A percentile compares a stretch with the other conserved stretches of the same genome.
Evolutionary conservation across 805 yeast genomes (phyloP).

Genomic region (Lachancea kluyveri): DNA sequence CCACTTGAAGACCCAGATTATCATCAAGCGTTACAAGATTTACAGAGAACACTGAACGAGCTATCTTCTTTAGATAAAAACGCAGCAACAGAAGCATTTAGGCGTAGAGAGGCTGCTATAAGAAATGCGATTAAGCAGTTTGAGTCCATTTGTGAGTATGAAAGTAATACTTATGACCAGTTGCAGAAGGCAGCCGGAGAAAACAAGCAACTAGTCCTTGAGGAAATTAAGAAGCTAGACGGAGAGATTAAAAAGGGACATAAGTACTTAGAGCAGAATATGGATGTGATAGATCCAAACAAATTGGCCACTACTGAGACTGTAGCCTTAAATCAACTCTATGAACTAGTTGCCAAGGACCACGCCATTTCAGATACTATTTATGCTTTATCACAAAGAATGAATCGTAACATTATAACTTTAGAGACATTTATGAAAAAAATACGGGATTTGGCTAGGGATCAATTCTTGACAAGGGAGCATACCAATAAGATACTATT

Average conservation of each 20-base stretch:
- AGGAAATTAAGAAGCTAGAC: constrained; percentile 27
- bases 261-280: constrained; percentile 9
- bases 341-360: constrained; percentile 50
- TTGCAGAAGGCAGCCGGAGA: constrained; percentile 22
- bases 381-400: constrained; percentile 36
- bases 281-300: constrained; percentile 35
- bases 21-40: constrained; percentile 10
- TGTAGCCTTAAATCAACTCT: constrained; percentile 47
- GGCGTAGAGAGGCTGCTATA: constrained; percentile 16
- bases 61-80: constrained; percentile 10
- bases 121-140: constrained; percentile 34
- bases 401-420: constrained; percentile 15
- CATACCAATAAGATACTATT: constrained; percentile 33
- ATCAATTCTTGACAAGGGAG: constrained; percentile 51
- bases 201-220: constrained; percentile 26
- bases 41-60: constrained; percentile 11
- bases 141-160: constrained; percentile 32
- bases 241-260: constrained; percentile 30
- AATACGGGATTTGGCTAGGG: constrained; percentile 52
- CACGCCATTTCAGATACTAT: constrained; percentile 67
- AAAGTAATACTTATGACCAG: constrained; percentile 25
- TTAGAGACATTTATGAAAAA: constrained; percentile 30
- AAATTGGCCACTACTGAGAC: constrained; percentile 45
- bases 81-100: constrained; percentile 7
- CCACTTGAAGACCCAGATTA: constrained; percentile 7